Conservation (phyloP, 345 rosid species). For the Rhizophora mangle region DNA sequence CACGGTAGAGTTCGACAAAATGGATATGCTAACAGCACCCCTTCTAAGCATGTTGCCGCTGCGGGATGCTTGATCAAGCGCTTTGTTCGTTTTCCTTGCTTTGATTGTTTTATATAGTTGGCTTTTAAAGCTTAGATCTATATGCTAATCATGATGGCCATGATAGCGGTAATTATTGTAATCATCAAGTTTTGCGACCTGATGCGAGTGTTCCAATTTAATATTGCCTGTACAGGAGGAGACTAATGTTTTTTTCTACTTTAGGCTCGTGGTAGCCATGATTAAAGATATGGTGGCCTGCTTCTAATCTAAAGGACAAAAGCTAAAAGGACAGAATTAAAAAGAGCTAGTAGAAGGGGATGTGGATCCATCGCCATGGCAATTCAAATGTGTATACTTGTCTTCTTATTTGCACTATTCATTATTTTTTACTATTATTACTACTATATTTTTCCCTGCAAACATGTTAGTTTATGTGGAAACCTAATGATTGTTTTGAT, state of each 20-base stretch:
- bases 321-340: conserved; percentile 7
- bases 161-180: conserved; percentile 45
- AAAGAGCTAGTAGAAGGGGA: conserved; percentile 14
- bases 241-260: neutral
- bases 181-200: conserved; percentile 26
- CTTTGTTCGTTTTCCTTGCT: neutral
- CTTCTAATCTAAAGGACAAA: neutral
- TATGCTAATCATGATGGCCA: conserved; percentile 34
- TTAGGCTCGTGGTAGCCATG: conserved; percentile 41
- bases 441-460: neutral
- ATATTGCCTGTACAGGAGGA: neutral
- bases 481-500: too few relatives aligned
- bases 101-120: conserved; percentile 4
- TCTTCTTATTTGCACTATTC: neutral
- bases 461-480: neutral
- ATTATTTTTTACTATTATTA: too few relatives aligned
- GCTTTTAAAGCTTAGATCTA: conserved; percentile 6
- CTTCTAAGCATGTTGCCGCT: conserved; percentile 24
- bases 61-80: neutral
- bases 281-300: conserved; percentile 38
- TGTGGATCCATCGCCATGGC: conserved; percentile 18
- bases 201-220: conserved; percentile 17
- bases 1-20: conserved; percentile 33
- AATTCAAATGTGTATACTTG: neutral
- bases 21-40: conserved; percentile 19